These are phyloP conservation scores for Lepiota subincarnata DNA, from an alignment of 768 basidiomycete species.

Conservation along the genomic window DNA sequence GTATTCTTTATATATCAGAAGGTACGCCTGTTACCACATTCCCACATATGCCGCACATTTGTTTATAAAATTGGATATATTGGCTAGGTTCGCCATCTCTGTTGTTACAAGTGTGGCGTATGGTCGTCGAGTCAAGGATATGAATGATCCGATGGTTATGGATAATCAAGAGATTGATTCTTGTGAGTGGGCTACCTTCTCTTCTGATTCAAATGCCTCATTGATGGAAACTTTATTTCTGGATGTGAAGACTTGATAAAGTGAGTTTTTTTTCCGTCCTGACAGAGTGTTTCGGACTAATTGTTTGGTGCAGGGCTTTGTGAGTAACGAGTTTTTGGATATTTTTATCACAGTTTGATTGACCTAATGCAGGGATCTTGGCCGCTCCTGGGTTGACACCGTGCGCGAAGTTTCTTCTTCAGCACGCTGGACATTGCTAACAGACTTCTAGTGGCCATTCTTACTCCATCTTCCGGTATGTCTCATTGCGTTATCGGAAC, in stretches of 20 bases:
- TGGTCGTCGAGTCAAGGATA: conserved; percentile 20
- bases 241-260: conserved; percentile 7
- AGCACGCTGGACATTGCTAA: background rate
- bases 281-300: background rate
- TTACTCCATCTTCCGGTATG: conserved; percentile 14
- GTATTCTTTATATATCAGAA: conserved; percentile 16
- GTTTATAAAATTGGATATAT: conserved; percentile 6
- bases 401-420: background rate
- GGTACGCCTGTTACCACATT: conserved; percentile 14
- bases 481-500: background rate
- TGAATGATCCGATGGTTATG: conserved; percentile 20
- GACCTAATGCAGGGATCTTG: conserved; percentile 10
- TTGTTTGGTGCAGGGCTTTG: background rate
- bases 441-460: conserved; percentile 12
- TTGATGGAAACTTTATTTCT: conserved; percentile 1
- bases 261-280: background rate
- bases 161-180: conserved; percentile 20
- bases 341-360: background rate
- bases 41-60: background rate
- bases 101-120: conserved; percentile 21
- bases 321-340: background rate
- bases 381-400: conserved; percentile 10
- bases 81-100: conserved; percentile 21
- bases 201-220: background rate
- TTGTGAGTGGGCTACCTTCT: conserved; percentile 15